phyloP scores from a whole-genome alignment of 495 filamentous ascomycete species.

The Lasiosphaeria hispida region DNA sequence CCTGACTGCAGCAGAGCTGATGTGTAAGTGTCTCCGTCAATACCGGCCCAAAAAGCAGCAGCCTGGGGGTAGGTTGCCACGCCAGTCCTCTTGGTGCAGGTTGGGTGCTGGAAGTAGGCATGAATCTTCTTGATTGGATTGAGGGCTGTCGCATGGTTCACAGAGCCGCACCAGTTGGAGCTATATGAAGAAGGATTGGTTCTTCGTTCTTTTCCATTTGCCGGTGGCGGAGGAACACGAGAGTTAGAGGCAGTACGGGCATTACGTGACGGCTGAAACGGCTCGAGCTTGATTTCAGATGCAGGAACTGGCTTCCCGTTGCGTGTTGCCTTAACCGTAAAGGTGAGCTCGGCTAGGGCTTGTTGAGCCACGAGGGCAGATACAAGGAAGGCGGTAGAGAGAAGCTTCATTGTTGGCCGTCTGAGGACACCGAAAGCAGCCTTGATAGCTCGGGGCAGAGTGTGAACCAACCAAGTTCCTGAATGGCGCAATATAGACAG shows the following conservation, averaged over 20 bases:
- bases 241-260: background rate
- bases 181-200: conserved; percentile 19
- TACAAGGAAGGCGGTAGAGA: conserved; percentile 11
- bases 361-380: conserved; percentile 16
- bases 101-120: conserved; percentile 25
- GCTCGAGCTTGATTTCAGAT: conserved; percentile 27
- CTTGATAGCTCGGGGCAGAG: background rate
- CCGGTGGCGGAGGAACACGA: background rate
- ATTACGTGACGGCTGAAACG: conserved; percentile 13
- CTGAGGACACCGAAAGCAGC: background rate
- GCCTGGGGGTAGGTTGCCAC: conserved; percentile 26
- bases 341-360: conserved; percentile 23
- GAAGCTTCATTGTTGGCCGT: conserved; percentile 14
- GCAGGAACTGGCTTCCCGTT: conserved; percentile 27
- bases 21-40: conserved; percentile 28
- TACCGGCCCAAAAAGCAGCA: conserved; percentile 30
- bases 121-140: conserved; percentile 30
- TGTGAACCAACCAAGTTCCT: background rate
- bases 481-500: background rate
- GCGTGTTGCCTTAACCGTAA: conserved; percentile 21
- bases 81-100: conserved; percentile 22
- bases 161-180: conserved; percentile 34
- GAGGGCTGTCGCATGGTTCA: conserved; percentile 17
- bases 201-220: conserved; percentile 9
- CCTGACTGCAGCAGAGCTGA: conserved; percentile 29